Percentiles rank a stretch among this genome's conserved stretches.
phyloP scores from a whole-genome alignment of 495 filamentous ascomycete species.

The Aspergillus wentii region DNA sequence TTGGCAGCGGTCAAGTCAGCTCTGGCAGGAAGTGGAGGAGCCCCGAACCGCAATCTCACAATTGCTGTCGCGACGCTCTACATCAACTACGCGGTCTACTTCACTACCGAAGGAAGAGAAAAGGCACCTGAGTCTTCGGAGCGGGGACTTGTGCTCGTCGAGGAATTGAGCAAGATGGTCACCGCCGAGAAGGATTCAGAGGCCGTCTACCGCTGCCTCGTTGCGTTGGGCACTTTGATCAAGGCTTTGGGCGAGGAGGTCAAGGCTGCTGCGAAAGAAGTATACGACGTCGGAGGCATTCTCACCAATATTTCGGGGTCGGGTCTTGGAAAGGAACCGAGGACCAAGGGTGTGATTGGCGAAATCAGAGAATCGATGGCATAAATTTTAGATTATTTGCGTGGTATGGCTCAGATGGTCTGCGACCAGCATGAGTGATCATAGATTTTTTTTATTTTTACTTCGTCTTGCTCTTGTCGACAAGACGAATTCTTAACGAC shows the following conservation, averaged over 20 bases:
- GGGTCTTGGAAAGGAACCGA: constrained; percentile 42
- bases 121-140: constrained; percentile 45
- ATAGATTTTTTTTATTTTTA: too few relatives aligned
- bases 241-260: constrained; percentile 40
- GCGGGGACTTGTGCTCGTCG: constrained; percentile 54
- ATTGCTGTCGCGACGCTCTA: constrained; percentile 78
- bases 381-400: constrained; percentile 1
- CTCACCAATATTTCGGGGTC: constrained; percentile 29
- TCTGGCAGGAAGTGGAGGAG: constrained; percentile 34
- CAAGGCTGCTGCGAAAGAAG: constrained; percentile 42
- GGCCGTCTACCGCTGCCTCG: constrained; percentile 74
- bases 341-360: constrained; percentile 41
- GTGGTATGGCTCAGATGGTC: not conserved
- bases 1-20: constrained; percentile 44
- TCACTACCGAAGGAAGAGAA: constrained; percentile 34
- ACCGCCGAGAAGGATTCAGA: constrained; percentile 68
- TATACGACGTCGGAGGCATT: constrained; percentile 38
- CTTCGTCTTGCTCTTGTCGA: too few relatives aligned
- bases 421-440: too few relatives aligned
- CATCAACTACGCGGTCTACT: constrained; percentile 77
- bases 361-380: constrained; percentile 37
- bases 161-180: constrained; percentile 59
- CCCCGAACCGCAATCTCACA: constrained; percentile 72
- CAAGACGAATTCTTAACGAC: constrained; percentile 18
- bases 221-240: constrained; percentile 73